Evolutionary conservation across 2,329 filamentous ascomycete genomes (phyloP), one percentile per base, ranked within the genome.

Genomic region (Chaetothyriales sp.): DNA sequence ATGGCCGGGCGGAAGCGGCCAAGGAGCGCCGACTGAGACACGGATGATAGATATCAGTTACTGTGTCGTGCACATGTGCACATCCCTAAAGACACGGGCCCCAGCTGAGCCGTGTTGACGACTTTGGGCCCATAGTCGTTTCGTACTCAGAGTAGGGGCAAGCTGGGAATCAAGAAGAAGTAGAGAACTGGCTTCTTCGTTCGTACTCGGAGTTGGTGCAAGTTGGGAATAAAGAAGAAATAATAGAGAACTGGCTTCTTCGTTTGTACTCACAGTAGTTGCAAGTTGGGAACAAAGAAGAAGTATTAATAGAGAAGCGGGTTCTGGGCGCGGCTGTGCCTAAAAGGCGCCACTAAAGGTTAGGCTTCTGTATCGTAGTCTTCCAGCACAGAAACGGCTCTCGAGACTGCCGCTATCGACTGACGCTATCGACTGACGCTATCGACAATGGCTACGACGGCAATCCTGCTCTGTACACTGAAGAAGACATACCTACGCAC

Each of bases 1-100:
- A 59, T 59, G 19, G 33, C 13, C 4, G 33, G 33, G 33, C 29
- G 9, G 29, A 13, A 7, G 29, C 4, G 29, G 29, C 29, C 8
- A 5, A 15, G 15, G 2, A 15, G 1, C 5, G 33, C 33, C 10
- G 10, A 5, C 33, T 5, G 33, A 15, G 33, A 40, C 4, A 5
- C 33, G 10, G 33, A 15, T 40, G 22, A 3, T 25, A 25, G 3
- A 6, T n/a, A n/a, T n/a, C n/a, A n/a, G n/a, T n/a, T n/a, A n/a
- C n/a, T n/a, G n/a, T n/a, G n/a, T n/a, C n/a, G n/a, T n/a, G n/a
- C n/a, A n/a, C n/a, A n/a, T n/a, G n/a, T n/a, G n/a, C 29, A 13
- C 10, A 4, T 40, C 10, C 13, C 10, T 40, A 40, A 5, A 13
- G 15, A 40, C 15, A 40, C 5, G 13, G 15, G 13, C 10, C 33